Conservation (phyloP, 306 rosid genomes). For the Corylus americana region DNA sequence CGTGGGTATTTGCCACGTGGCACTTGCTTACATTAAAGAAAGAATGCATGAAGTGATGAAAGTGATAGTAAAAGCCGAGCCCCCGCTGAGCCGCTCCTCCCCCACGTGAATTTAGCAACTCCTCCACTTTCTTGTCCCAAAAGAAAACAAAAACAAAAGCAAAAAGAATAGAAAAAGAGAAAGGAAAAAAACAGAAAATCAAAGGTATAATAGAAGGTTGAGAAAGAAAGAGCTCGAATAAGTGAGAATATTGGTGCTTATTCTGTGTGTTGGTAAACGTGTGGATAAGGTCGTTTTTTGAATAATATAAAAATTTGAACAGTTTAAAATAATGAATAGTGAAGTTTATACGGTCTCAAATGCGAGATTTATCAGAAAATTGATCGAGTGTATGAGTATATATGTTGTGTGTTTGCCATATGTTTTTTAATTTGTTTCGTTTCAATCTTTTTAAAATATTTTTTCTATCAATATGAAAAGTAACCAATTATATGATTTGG, state of each 20-base stretch:
- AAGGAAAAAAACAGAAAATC: neutral
- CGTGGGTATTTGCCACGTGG: slow-evolving; percentile 48
- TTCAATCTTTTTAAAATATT: too few species aligned
- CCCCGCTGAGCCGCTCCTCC: neutral
- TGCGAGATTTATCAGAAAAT: too few species aligned
- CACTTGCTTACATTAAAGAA: neutral
- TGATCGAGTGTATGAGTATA: too few species aligned
- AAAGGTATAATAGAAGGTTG: neutral
- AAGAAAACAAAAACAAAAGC: neutral
- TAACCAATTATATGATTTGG: too few species aligned
- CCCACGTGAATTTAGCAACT: neutral
- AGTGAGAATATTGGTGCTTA: neutral
- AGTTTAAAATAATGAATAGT: too few species aligned
- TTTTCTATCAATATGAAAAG: neutral
- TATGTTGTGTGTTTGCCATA: too few species aligned
- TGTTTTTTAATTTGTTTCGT: too few species aligned
- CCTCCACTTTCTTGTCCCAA: neutral
- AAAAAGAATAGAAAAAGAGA: neutral
- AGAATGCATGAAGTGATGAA: neutral
- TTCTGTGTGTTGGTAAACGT: neutral
- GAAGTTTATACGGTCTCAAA: too few species aligned
- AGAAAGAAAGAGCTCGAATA: neutral
- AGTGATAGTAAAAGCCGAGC: neutral
- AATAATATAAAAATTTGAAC: too few species aligned
- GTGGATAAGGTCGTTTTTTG: too few species aligned